Percentiles rank a stretch among this genome's conserved stretches.
phyloP scores from a whole-genome alignment of 192 early-diverging fungal genomes.

The Powellomyces hirtus region DNA sequence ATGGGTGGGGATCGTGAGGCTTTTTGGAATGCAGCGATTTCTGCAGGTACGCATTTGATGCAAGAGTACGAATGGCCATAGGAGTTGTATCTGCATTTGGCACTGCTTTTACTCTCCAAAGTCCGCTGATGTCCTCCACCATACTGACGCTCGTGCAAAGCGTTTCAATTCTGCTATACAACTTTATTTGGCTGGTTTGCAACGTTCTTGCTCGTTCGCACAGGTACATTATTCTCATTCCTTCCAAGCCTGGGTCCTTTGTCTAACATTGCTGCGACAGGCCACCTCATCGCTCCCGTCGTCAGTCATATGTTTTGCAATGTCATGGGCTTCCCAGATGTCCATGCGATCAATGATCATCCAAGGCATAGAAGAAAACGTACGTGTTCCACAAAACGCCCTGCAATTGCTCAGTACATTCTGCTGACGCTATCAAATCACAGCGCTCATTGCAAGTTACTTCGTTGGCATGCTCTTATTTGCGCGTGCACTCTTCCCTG shows the following conservation, averaged over 20 bases:
- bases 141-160: too few relatives aligned
- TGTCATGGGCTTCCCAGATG: constrained; percentile 71
- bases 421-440: not conserved
- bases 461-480: not conserved
- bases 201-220: constrained; percentile 62
- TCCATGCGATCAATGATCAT: constrained; percentile 27
- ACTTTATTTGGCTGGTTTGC: constrained; percentile 80
- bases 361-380: not conserved
- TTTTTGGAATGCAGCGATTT: too few relatives aligned
- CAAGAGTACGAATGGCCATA: too few relatives aligned
- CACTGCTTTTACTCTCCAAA: too few relatives aligned
- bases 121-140: too few relatives aligned
- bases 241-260: not conserved
- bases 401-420: not conserved
- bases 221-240: constrained; percentile 27
- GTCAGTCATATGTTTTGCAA: constrained; percentile 74
- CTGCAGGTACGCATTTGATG: too few relatives aligned
- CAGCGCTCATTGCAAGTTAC: constrained; percentile 2
- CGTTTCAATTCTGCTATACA: constrained; percentile 71
- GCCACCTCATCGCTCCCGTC: constrained; percentile 49
- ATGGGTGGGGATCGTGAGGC: not conserved
- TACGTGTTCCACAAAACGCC: not conserved
- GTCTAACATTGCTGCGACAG: constrained; percentile 10
- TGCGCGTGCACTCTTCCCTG: constrained; percentile 1
- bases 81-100: too few relatives aligned